Conservation (phyloP, 768 basidiomycete genomes). For the Trametes maxima region DNA sequence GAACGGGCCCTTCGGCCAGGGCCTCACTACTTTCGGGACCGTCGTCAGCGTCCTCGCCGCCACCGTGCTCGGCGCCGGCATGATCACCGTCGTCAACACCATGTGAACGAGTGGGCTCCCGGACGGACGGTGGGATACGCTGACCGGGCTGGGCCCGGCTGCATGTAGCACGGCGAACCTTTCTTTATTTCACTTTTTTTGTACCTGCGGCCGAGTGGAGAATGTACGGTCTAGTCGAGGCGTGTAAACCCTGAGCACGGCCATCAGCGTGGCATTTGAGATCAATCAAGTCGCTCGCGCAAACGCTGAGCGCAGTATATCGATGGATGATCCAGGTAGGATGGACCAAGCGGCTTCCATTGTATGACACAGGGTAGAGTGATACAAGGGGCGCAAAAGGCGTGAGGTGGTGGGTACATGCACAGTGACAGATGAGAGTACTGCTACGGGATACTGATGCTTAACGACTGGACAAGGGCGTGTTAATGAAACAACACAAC, state of each 20-base stretch:
- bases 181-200: no score
- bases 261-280: no score
- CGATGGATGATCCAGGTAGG: slow-evolving; percentile 12
- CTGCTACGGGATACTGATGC: slow-evolving; percentile 30
- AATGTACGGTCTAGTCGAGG: slow-evolving; percentile 6
- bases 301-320: not conserved
- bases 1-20: slow-evolving; percentile 59
- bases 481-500: slow-evolving; percentile 24
- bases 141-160: slow-evolving; percentile 9
- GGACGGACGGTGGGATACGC: not conserved
- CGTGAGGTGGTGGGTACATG: slow-evolving; percentile 25
- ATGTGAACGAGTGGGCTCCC: slow-evolving; percentile 36
- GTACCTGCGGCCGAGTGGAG: not conserved
- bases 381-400: slow-evolving; percentile 23
- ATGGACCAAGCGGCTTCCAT: slow-evolving; percentile 24
- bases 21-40: slow-evolving; percentile 47
- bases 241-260: not conserved
- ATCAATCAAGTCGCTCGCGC: no score
- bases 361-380: slow-evolving; percentile 21
- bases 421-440: slow-evolving; percentile 25
- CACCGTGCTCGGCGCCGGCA: slow-evolving; percentile 49
- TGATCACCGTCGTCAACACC: slow-evolving; percentile 55
- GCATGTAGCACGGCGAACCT: no score
- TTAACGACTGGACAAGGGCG: slow-evolving; percentile 22
- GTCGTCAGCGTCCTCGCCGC: slow-evolving; percentile 48